Evolutionary conservation across 2,329 filamentous ascomycete species (phyloP).

Genomic region (Aspergillus sp.): DNA sequence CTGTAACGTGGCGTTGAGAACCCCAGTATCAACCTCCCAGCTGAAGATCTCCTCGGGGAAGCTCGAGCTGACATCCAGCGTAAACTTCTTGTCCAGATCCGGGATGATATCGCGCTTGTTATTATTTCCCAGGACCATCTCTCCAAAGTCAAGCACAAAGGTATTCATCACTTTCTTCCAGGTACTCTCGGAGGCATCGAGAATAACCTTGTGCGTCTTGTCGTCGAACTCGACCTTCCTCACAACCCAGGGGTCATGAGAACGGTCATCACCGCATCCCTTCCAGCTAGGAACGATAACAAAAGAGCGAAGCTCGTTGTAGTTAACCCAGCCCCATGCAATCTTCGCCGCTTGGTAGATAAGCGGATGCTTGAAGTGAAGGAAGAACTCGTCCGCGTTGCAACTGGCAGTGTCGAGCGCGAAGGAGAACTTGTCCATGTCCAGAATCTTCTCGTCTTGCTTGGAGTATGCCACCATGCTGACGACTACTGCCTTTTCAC

Average conservation of each 20-base stretch:
- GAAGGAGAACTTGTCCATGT: conserved; percentile 12
- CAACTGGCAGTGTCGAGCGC: conserved; percentile 8
- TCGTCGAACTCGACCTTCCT: conserved; percentile 7
- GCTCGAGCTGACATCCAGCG: not conserved
- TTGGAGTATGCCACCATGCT: conserved; percentile 14
- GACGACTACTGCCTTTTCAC: conserved; percentile 4
- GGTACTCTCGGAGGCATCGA: not conserved
- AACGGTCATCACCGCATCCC: conserved; percentile 2
- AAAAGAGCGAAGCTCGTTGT: conserved; percentile 11
- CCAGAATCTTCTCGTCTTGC: conserved; percentile 11
- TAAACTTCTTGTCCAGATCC: conserved; percentile 1
- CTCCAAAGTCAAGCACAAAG: conserved; percentile 9
- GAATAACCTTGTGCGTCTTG: not conserved
- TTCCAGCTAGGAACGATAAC: conserved; percentile 8
- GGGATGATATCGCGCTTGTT: conserved; percentile 2
- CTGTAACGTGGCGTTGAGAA: conserved; percentile 1
- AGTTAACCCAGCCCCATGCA: conserved; percentile 12
- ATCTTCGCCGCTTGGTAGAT: conserved; percentile 11
- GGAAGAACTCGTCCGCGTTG: not conserved
- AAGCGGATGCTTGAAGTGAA: conserved; percentile 9
- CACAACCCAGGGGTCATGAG: conserved; percentile 11
- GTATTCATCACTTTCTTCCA: conserved; percentile 12
- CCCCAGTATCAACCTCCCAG: not conserved
- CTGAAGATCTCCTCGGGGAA: conserved; percentile 7
- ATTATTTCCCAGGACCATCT: not conserved